Evolutionary conservation across 2,329 filamentous ascomycete species (phyloP).

Genomic region (Bimuria novae-zelandiae): DNA sequence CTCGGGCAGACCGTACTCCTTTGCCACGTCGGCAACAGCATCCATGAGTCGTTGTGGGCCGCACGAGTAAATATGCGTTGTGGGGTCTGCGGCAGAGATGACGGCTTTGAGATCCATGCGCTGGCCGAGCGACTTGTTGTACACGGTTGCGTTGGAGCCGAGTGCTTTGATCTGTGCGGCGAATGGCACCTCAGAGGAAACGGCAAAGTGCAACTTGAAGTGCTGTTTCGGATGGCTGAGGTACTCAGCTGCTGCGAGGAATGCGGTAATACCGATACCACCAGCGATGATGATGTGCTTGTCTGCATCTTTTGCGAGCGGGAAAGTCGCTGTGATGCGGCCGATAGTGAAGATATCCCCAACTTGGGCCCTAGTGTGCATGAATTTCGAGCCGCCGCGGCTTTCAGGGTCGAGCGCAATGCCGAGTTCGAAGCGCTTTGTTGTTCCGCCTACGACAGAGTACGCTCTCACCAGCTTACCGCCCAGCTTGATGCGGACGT

Average conservation of each 20-base stretch:
- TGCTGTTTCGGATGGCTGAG: constrained; percentile 40
- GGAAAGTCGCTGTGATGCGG: constrained; percentile 57
- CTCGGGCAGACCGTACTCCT: constrained; percentile 50
- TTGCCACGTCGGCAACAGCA: constrained; percentile 51
- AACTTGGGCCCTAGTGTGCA: constrained; percentile 56
- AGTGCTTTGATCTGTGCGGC: constrained; percentile 52
- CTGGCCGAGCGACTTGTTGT: constrained; percentile 57
- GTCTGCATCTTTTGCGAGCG: constrained; percentile 53
- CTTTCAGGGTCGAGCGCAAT: constrained; percentile 60
- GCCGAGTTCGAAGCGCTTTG: constrained; percentile 60
- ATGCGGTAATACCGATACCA: constrained; percentile 70
- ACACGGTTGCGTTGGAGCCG: constrained; percentile 53
- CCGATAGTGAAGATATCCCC: constrained; percentile 59
- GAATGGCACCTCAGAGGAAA: constrained; percentile 61
- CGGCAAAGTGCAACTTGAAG: constrained; percentile 63
- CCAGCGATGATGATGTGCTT: constrained; percentile 67
- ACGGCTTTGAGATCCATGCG: constrained; percentile 59
- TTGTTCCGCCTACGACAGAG: constrained; percentile 61
- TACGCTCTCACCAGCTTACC: constrained; percentile 64
- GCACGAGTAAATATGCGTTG: constrained; percentile 65
- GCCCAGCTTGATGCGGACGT: constrained; percentile 62
- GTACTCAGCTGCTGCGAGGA: constrained; percentile 56
- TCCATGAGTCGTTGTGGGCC: constrained; percentile 64
- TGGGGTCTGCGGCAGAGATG: constrained; percentile 55
- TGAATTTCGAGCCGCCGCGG: constrained; percentile 64